phyloP scores from a whole-genome alignment of 2,329 filamentous ascomycete species.

The Colletotrichum sp. region DNA sequence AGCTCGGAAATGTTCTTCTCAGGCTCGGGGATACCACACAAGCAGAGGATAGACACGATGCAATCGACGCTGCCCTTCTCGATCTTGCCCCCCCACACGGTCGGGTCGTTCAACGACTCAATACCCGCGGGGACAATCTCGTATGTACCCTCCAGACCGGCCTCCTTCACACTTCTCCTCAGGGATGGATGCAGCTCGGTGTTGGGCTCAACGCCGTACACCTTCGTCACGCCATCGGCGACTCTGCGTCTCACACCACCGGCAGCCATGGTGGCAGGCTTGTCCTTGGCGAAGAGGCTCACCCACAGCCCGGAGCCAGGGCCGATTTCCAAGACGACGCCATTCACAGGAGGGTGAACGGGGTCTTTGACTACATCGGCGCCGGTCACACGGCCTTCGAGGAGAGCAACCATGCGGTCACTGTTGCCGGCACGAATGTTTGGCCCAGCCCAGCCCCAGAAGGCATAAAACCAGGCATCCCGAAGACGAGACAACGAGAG shows the following conservation, averaged over 20 bases:
- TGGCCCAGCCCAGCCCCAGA: slow-evolving; percentile 64
- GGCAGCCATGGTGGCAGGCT: background rate
- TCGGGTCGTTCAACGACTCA: slow-evolving; percentile 53
- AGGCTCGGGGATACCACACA: slow-evolving; percentile 69
- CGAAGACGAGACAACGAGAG: slow-evolving; percentile 46
- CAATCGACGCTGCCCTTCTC: slow-evolving; percentile 59
- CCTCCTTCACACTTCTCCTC: slow-evolving; percentile 47
- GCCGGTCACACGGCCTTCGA: slow-evolving; percentile 51
- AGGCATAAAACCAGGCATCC: slow-evolving; percentile 63
- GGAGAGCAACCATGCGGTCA: slow-evolving; percentile 54
- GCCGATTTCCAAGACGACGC: slow-evolving; percentile 66
- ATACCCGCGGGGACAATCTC: slow-evolving; percentile 68
- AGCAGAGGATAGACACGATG: slow-evolving; percentile 65
- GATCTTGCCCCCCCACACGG: slow-evolving; percentile 50
- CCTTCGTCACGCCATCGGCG: slow-evolving; percentile 31
- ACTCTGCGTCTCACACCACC: background rate
- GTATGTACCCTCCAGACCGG: slow-evolving; percentile 62
- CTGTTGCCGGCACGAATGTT: slow-evolving; percentile 46
- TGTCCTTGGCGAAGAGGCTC: slow-evolving; percentile 47
- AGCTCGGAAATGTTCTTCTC: slow-evolving; percentile 58
- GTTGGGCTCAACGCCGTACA: slow-evolving; percentile 73
- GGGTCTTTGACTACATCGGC: slow-evolving; percentile 40
- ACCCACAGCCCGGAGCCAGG: slow-evolving; percentile 68
- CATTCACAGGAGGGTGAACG: slow-evolving; percentile 44
- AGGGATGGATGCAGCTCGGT: slow-evolving; percentile 54